phyloP scores from a whole-genome alignment of 495 filamentous ascomycete species.

The Penicillium roqueforti region DNA sequence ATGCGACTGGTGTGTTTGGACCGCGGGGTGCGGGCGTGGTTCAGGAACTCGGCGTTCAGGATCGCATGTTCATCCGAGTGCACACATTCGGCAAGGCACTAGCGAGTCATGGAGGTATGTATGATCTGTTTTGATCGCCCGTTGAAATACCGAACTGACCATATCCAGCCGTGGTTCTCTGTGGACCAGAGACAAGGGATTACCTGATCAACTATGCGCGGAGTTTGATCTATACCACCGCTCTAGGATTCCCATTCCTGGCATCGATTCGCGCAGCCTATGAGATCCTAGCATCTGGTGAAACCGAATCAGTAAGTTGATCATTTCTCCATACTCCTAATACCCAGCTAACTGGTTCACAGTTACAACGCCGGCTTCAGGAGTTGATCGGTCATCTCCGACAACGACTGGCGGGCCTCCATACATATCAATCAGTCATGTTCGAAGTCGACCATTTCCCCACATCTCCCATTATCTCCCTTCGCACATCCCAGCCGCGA shows the following conservation, averaged over 20 bases:
- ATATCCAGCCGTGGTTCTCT: constrained; percentile 41
- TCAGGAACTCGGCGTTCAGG: constrained; percentile 60
- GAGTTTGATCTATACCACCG: constrained; percentile 47
- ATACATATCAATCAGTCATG: constrained; percentile 24
- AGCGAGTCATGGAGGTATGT: constrained; percentile 65
- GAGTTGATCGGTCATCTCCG: constrained; percentile 36
- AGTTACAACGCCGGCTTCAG: constrained; percentile 40
- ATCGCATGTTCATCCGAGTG: constrained; percentile 61
- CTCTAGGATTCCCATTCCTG: constrained; percentile 45
- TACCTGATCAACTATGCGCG: constrained; percentile 48
- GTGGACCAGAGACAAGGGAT: constrained; percentile 37
- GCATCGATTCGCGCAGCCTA: constrained; percentile 46
- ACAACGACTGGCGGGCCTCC: constrained; percentile 27
- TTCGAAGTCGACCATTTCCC: constrained; percentile 41
- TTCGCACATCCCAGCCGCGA: constrained; percentile 37
- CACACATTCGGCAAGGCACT: constrained; percentile 78
- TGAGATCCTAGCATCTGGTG: constrained; percentile 37
- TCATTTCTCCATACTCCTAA: too few relatives aligned
- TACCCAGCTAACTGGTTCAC: neutral
- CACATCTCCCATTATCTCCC: constrained; percentile 41
- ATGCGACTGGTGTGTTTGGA: constrained; percentile 66
- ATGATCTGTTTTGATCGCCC: too few relatives aligned
- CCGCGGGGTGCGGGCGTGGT: constrained; percentile 62
- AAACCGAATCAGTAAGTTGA: constrained; percentile 36
- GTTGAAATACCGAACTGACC: neutral